These are phyloP conservation scores for Eucommia ulmoides DNA, from an alignment of 257 asterid genomes.

Conservation along the genomic window DNA sequence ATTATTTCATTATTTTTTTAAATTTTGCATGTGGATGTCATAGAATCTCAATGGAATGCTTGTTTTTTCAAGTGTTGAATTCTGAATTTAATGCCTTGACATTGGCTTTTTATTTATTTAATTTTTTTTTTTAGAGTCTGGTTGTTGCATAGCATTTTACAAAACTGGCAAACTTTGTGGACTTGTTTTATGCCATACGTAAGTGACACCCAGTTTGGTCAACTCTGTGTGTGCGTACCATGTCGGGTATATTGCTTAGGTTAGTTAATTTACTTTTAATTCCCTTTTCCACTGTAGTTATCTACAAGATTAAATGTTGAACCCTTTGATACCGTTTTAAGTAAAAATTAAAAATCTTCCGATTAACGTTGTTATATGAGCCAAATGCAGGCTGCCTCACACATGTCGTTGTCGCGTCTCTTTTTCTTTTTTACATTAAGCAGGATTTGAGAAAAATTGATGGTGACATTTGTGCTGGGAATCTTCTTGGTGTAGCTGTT, in stretches of 20 bases:
- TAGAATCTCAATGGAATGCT: too few relatives aligned
- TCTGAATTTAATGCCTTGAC: conserved; percentile 1
- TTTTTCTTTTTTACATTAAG: too few relatives aligned
- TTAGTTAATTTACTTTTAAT: conserved; percentile 25
- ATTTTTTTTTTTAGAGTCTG: conserved; percentile 81
- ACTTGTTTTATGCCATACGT: conserved; percentile 91
- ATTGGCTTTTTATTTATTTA: conserved; percentile 7
- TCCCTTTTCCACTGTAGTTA: too few relatives aligned
- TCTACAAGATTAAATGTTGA: too few relatives aligned
- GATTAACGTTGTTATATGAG: too few relatives aligned
- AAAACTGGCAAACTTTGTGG: conserved; percentile 94
- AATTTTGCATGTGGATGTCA: too few relatives aligned
- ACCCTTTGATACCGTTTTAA: too few relatives aligned
- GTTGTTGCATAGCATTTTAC: conserved; percentile 92
- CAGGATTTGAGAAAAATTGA: conserved; percentile 94
- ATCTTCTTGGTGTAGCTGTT: conserved; percentile 78
- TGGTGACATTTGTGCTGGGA: conserved; percentile 61
- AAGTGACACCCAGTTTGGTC: conserved; percentile 48
- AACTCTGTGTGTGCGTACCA: conserved; percentile 64
- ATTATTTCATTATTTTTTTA: too few relatives aligned
- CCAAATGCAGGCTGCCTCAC: too few relatives aligned
- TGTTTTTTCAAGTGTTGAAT: background rate
- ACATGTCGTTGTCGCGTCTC: too few relatives aligned
- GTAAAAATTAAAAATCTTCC: too few relatives aligned
- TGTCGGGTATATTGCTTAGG: conserved; percentile 89